Conservation (phyloP, 2,329 filamentous ascomycete genomes). For the Colletotrichum sidae region DNA sequence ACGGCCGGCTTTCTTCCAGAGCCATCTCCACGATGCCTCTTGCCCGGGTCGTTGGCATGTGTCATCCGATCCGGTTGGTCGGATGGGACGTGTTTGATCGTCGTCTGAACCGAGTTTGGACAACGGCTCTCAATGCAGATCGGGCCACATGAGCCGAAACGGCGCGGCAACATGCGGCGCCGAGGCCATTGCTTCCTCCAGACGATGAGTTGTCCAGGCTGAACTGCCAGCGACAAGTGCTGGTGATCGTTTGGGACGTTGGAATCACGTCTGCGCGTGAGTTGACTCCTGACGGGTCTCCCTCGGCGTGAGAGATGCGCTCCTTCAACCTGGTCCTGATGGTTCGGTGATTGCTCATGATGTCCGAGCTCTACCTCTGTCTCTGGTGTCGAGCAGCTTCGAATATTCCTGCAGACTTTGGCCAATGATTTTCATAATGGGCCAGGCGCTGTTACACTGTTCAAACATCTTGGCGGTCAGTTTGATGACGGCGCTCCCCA, state of each 20-base stretch:
- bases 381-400: constrained; percentile 6
- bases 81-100: constrained; percentile 31
- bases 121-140: constrained; percentile 17
- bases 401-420: constrained; percentile 11
- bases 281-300: too few relatives aligned
- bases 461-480: constrained; percentile 16
- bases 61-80: constrained; percentile 33
- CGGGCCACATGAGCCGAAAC: background rate
- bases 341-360: too few relatives aligned
- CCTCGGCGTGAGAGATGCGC: too few relatives aligned
- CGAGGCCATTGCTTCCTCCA: too few relatives aligned
- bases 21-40: constrained; percentile 2
- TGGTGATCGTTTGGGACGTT: too few relatives aligned
- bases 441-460: constrained; percentile 8
- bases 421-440: constrained; percentile 11
- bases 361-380: constrained; percentile 14
- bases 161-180: too few relatives aligned
- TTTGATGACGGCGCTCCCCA: background rate
- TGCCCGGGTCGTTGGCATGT: constrained; percentile 19
- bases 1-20: background rate
- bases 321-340: too few relatives aligned
- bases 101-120: constrained; percentile 34
- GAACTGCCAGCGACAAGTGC: too few relatives aligned
- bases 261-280: too few relatives aligned
- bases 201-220: too few relatives aligned